Conservation (phyloP, 345 rosid species). For the Theobroma cacao region DNA sequence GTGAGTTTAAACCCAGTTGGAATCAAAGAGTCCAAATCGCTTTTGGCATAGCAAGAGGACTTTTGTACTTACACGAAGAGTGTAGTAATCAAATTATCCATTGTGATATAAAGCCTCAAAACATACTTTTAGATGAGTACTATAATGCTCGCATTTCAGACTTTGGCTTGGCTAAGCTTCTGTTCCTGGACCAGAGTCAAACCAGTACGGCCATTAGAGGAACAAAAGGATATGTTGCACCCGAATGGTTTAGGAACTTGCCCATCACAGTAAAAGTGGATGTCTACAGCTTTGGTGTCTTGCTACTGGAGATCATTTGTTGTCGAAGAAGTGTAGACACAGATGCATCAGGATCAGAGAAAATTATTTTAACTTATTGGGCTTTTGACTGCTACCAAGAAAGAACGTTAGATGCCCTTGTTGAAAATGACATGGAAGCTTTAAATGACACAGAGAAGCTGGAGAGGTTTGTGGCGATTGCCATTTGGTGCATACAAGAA, state of each 20-base stretch:
- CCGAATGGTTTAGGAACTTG: constrained; percentile 44
- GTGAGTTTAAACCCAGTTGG: constrained; percentile 31
- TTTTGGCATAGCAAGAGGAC: constrained; percentile 40
- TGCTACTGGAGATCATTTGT: constrained; percentile 41
- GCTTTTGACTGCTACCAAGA: constrained; percentile 32
- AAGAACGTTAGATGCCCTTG: constrained; percentile 26
- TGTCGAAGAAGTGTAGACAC: constrained; percentile 28
- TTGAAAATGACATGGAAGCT: constrained; percentile 23
- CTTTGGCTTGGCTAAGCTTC: constrained; percentile 47
- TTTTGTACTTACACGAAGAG: constrained; percentile 42
- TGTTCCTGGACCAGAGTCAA: constrained; percentile 41
- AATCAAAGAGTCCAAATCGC: constrained; percentile 38
- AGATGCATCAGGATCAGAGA: constrained; percentile 18
- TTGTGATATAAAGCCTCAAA: constrained; percentile 48
- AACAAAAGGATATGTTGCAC: constrained; percentile 46
- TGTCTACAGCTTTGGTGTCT: constrained; percentile 43
- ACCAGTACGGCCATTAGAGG: constrained; percentile 42
- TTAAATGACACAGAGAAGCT: constrained; percentile 18
- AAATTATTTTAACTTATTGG: constrained; percentile 33
- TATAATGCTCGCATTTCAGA: constrained; percentile 42
- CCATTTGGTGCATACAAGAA: constrained; percentile 47
- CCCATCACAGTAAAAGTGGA: constrained; percentile 42
- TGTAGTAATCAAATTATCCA: constrained; percentile 44
- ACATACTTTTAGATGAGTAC: constrained; percentile 36
- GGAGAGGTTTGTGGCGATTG: constrained; percentile 27